A percentile compares a stretch with the other conserved stretches of the same genome.
These are phyloP conservation scores for Teunomyces kruisii DNA, from an alignment of 805 yeast species.

Conservation along the genomic window DNA sequence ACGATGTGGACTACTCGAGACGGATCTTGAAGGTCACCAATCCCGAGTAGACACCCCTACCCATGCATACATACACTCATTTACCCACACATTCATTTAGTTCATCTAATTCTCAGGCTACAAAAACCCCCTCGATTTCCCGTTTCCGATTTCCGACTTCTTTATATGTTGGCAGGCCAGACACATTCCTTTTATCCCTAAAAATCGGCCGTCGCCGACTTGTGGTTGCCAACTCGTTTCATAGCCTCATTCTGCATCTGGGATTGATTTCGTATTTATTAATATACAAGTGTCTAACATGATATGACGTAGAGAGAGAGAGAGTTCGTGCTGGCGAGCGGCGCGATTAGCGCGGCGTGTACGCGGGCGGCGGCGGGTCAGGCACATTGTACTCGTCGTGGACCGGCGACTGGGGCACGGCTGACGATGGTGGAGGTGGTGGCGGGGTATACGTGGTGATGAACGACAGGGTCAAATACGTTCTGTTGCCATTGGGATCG, in stretches of 20 bases:
- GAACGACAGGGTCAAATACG: too few species aligned
- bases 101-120: too few species aligned
- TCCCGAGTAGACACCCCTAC: constrained; percentile 14
- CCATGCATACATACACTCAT: not conserved
- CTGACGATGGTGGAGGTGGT: too few species aligned
- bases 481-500: too few species aligned
- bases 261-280: not conserved
- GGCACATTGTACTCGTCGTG: not conserved
- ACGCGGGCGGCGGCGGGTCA: constrained; percentile 1
- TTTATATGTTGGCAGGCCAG: too few species aligned
- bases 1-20: constrained; percentile 58
- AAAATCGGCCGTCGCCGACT: too few species aligned
- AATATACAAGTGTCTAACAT: not conserved
- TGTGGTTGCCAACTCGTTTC: not conserved
- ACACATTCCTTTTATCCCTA: too few species aligned
- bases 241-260: not conserved
- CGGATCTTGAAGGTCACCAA: constrained; percentile 57
- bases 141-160: too few species aligned
- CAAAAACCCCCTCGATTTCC: too few species aligned
- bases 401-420: not conserved
- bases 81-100: too few species aligned
- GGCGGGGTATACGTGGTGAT: not conserved
- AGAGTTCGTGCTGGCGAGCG: too few species aligned
- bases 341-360: constrained; percentile 1
- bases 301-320: too few species aligned